Percentiles rank a stretch among this genome's conserved stretches.
These are phyloP conservation scores for Circinella umbellata DNA, from an alignment of 371 early-diverging fungal genomes.

Conservation along the genomic window DNA sequence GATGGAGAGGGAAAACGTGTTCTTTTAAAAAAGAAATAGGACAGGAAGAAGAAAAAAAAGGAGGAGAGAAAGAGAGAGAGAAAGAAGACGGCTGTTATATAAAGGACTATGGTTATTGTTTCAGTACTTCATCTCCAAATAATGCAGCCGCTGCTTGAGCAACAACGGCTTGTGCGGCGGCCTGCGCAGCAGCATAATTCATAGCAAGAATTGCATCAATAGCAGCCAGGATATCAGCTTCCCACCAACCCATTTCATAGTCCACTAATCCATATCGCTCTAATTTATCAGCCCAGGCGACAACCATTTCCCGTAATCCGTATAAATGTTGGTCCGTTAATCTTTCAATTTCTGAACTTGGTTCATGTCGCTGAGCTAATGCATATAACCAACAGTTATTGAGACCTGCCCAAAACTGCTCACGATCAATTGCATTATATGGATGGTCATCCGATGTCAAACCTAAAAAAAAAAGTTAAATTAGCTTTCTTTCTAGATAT, in stretches of 20 bases:
- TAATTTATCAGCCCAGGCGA: constrained; percentile 77
- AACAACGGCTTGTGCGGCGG: constrained; percentile 51
- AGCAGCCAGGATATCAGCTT: constrained; percentile 76
- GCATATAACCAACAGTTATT: constrained; percentile 85
- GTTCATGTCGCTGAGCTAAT: constrained; percentile 64
- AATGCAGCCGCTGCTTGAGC: constrained; percentile 53
- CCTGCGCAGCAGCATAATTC: constrained; percentile 56
- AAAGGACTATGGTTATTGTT: constrained; percentile 8
- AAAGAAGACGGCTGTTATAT: neutral
- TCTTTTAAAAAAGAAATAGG: neutral
- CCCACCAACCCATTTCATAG: constrained; percentile 89
- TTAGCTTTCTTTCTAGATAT: too few relatives aligned
- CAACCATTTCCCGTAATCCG: constrained; percentile 66
- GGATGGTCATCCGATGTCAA: constrained; percentile 59
- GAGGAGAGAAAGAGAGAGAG: neutral
- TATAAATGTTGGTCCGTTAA: constrained; percentile 65
- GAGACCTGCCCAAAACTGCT: constrained; percentile 81
- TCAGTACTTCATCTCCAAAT: constrained; percentile 46
- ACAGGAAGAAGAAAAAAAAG: neutral
- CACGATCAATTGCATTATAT: constrained; percentile 58
- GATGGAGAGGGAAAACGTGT: too few relatives aligned
- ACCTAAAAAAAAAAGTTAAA: constrained; percentile 30
- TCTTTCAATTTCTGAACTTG: constrained; percentile 60
- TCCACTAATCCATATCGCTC: constrained; percentile 82
- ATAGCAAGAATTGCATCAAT: constrained; percentile 63